Conservation (phyloP, 1,284 basidiomycete genomes). For the Austropuccinia psidii region DNA sequence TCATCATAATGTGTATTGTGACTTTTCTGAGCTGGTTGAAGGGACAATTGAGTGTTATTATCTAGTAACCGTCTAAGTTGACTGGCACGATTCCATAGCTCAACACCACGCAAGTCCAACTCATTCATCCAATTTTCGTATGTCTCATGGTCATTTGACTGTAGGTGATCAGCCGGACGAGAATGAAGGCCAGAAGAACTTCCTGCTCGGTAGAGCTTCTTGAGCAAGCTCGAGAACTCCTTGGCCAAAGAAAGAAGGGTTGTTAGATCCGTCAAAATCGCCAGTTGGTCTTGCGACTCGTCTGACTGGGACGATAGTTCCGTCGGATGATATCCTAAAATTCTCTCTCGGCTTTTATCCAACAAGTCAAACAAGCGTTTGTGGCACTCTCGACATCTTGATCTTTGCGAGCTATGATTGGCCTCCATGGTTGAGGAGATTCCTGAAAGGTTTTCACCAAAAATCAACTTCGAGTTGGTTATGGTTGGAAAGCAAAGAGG, state of each 20-base stretch:
- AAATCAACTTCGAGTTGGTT: no score
- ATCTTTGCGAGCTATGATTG: no score
- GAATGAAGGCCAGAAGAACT: background rate
- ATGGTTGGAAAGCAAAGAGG: no score
- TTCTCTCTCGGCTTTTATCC: background rate
- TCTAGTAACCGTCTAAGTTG: conserved; percentile 11
- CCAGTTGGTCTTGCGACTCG: conserved; percentile 8
- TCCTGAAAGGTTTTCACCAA: no score
- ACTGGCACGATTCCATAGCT: conserved; percentile 34
- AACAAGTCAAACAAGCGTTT: background rate
- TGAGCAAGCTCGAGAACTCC: background rate
- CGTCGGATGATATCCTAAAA: conserved; percentile 4
- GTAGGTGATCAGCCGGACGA: background rate
- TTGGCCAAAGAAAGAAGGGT: conserved; percentile 4
- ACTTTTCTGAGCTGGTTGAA: background rate
- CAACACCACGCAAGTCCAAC: conserved; percentile 25
- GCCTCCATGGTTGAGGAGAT: no score
- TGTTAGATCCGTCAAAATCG: background rate
- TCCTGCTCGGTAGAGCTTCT: background rate
- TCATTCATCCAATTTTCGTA: conserved; percentile 24
- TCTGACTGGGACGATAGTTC: background rate
- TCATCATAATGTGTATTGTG: background rate
- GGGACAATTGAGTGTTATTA: background rate
- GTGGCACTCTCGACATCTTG: background rate
- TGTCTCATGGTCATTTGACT: background rate